Base-by-base conservation (phyloP, 495 filamentous ascomycete genomes). In the Darksidea phi region DNA sequence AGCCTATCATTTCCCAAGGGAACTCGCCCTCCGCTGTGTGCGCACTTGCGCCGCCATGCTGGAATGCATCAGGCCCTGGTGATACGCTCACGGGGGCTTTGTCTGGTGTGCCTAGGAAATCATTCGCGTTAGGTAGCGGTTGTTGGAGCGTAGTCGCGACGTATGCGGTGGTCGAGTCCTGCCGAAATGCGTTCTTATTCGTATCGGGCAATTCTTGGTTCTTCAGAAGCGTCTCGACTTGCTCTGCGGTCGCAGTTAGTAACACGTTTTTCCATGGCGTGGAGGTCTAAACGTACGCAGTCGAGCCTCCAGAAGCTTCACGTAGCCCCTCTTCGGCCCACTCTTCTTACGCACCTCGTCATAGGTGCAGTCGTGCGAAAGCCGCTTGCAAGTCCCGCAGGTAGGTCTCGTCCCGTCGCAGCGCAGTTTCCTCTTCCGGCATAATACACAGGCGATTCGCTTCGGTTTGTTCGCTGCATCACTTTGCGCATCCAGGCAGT, bases 301-400 rank as follows among this genome's bases (percentile, higher is more conserved):
- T 68, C 95, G 84, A 59, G 95, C 93, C 76, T 97, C 95, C 71
- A 99, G 72, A 53, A 92, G 90, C 79, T 97, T 99, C 58, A 99
- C 95, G 74, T 99, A 97, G 61, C 94, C 94, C 71, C 95, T 82
- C 78, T 97, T 99, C 3, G 94, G 94, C 8, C 94, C 94, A 73
- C 94, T 97, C 81, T 99, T 99, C 76, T 91, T 89, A 71, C 94
- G 84, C 50, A 92, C 87, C 76, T 99, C 94, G 75, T 97, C 94
- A 70, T 97, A 99, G 12, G 89, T 84, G 78, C 94, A 99, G 55
- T 86, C 85, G 76, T 99, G 94, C 37, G 89, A 86, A 54, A 99
- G 76, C 50, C 94, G 80, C 15, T 88, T 84, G 73, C 94, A 99
- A 21, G 93, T 99, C 68, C 88, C 90, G 73, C 94, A 99, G 68